Evolutionary conservation across 768 basidiomycete species (phyloP).

Genomic region (Gloeophyllum trabeum): DNA sequence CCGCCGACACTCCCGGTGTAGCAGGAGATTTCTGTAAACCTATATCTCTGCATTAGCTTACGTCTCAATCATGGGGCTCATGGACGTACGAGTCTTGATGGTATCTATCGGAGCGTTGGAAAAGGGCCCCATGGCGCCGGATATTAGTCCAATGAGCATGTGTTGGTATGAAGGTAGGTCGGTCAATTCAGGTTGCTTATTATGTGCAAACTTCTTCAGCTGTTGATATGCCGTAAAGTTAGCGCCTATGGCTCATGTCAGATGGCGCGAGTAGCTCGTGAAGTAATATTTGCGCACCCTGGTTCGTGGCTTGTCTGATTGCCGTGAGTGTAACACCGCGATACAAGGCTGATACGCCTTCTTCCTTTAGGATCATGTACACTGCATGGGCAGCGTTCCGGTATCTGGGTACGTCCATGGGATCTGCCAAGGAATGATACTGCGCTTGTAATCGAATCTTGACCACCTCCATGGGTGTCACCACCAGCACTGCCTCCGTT

Average conservation of each 20-base stretch:
- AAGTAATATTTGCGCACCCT: conserved; percentile 38
- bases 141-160: conserved; percentile 89
- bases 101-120: conserved; percentile 95
- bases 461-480: conserved; percentile 98
- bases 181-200: conserved; percentile 62
- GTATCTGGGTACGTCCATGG: conserved; percentile 86
- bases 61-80: neutral
- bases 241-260: conserved; percentile 40
- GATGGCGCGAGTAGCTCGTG: neutral
- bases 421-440: conserved; percentile 93
- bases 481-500: conserved; percentile 91
- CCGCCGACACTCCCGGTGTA: conserved; percentile 60
- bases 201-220: conserved; percentile 75
- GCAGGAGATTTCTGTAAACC: conserved; percentile 82
- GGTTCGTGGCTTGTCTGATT: conserved; percentile 93
- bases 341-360: conserved; percentile 77
- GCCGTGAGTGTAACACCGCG: conserved; percentile 92
- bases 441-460: conserved; percentile 98
- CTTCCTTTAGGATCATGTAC: conserved; percentile 88
- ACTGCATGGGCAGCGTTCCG: conserved; percentile 95
- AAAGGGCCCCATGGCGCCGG: conserved; percentile 97
- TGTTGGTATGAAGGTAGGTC: conserved; percentile 93
- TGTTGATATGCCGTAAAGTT: conserved; percentile 99
- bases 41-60: conserved; percentile 13
- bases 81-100: conserved; percentile 85